Evolutionary conservation across 2,329 filamentous ascomycete genomes (phyloP), one percentile per base, ranked within the genome.

Genomic region (Aspergillus tubingensis): DNA sequence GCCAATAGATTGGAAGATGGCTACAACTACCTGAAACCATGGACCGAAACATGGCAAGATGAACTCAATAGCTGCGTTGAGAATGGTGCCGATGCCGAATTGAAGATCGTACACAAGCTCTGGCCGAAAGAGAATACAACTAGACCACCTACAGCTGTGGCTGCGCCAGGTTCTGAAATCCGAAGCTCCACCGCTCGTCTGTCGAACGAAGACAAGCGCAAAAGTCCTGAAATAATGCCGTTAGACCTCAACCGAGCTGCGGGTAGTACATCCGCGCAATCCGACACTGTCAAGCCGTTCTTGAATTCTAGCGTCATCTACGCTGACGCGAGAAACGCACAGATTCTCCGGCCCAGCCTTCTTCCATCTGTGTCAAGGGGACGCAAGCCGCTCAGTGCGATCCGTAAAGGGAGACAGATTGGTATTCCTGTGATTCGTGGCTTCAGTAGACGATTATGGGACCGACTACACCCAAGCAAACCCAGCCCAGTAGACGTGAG

Each of bases 1-100:
- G 92, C 95, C 8, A 99, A 98, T 68, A 92, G 93, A 74, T 83
- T 99, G 1, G 95, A 99, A 74, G 85, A 88, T n/a, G 93, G 94
- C 5, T 99, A 96, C 72, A 81, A 89, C 58, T 91, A 96, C 70
- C 81, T 98, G 54, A 88, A 88, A 57, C 91, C 92, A 0, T 96
- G 94, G 89, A 92, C 91, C 1, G 87, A 95, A 68, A 96, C 94
- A 1, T 99, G 95, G 92, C 85, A 84, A 55, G 93, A 97, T 70
- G 94, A 99, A 76, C 80, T 99, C 7, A 88, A 89, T 65, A 96
- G 92, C 75, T 96, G 95, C 5, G 83, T 96, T 5, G 91, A 96
- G 54, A 91, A 97, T 59, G 95, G 95, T 1, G 88, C 94, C 1
- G 82, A 89, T 8, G 95, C 94, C 0, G 95, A 99, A 76, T 89